Evolutionary conservation across 139 green algal species (phyloP), one percentile per base, ranked within the genome.

Genomic region (Chlorella sp.): DNA sequence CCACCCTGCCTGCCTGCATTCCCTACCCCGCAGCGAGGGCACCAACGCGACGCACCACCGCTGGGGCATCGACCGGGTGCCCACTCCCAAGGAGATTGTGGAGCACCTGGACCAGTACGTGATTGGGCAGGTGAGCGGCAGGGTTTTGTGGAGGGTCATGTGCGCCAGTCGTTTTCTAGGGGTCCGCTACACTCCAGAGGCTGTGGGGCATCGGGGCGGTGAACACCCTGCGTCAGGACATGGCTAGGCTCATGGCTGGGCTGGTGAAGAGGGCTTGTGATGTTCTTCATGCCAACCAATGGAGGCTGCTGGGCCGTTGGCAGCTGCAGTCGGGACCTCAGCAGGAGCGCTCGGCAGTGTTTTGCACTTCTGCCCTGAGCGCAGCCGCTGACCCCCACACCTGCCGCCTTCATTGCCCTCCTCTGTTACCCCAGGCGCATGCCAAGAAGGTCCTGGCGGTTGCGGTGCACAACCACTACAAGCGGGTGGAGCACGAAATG

Each of bases 401-500:
- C 3, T 47, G 68, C 44, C 44, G 11, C 44, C 44, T 55, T 17
- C 44, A 2, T 23, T 51, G 15, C 65, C 65, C 18, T 39, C n/a
- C n/a, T n/a, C n/a, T n/a, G n/a, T n/a, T n/a, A 26, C 32, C 57
- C 70, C 81, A 86, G 82, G 60, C 73, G 7, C 51, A 91, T 11
- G 95, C 93, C 51, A 98, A 98, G 82, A 91, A 92, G 90, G 85
- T 92, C 65, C 90, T 98, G 75, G 90, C 94, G 9, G 95, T 98
- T 12, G 95, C 94, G 16, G 94, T 97, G 79, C 91, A 98, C 89
- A 98, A 97, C 89, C 95, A 98, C 88, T 98, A 97, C 93, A 96
- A 95, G 90, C 91, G 95, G 13, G 62, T 98, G 13, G 71, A 75
- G 81, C 80, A 90, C 44, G 87, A 91, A 51, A 57, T 84, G 63